Evolutionary conservation across 139 green algal genomes (phyloP).

Genomic region (Pseudopediastrum boryanum): DNA sequence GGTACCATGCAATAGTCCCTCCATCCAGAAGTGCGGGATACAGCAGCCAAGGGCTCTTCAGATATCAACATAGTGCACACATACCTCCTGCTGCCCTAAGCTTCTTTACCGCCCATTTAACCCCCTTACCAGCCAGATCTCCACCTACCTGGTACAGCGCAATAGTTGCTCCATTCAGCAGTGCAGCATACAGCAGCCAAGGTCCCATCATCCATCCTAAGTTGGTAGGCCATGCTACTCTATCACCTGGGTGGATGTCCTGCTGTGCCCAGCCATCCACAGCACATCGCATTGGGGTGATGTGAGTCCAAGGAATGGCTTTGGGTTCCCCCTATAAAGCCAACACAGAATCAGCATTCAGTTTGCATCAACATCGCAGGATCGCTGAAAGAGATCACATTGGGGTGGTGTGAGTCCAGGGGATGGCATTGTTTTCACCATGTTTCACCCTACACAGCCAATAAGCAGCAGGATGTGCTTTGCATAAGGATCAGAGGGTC

Average conservation of each 20-base stretch:
- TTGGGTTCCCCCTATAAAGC: constrained; percentile 83
- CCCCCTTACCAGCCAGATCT: too few relatives aligned
- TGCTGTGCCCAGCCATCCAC: constrained; percentile 80
- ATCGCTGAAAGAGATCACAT: too few relatives aligned
- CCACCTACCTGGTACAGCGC: constrained; percentile 81
- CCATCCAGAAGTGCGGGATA: constrained; percentile 87
- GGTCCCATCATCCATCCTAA: constrained; percentile 98
- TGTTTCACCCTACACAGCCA: too few relatives aligned
- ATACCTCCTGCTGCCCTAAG: too few relatives aligned
- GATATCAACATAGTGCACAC: too few relatives aligned
- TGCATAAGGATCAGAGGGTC: too few relatives aligned
- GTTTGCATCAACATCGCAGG: too few relatives aligned
- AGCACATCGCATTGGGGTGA: constrained; percentile 78
- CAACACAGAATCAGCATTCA: too few relatives aligned
- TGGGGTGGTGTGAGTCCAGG: constrained; percentile 88
- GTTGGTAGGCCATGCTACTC: constrained; percentile 90
- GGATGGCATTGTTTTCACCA: too few relatives aligned
- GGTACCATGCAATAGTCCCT: constrained; percentile 83
- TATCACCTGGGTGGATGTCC: constrained; percentile 66
- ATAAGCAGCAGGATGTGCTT: too few relatives aligned
- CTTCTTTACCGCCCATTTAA: too few relatives aligned
- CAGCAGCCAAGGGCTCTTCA: constrained; percentile 96
- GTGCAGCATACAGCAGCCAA: constrained; percentile 86
- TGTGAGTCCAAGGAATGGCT: constrained; percentile 91
- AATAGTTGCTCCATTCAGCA: constrained; percentile 86